Base-by-base conservation (phyloP, 805 yeast species). In the Torulaspora delbrueckii region DNA sequence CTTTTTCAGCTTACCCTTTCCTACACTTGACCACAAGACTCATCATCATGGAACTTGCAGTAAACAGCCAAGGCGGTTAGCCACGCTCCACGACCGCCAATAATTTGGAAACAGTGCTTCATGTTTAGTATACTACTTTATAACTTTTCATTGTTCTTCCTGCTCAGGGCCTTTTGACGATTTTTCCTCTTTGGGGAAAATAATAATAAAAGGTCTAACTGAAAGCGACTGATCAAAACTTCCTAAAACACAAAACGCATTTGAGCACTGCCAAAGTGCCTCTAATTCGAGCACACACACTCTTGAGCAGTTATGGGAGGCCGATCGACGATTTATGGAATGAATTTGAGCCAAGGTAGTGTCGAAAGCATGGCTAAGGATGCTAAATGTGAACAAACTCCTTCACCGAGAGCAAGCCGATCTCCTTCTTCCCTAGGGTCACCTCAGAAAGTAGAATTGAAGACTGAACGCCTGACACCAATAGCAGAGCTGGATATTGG, bases 11-110 rank as follows among this genome's bases (percentile, higher is more conserved):
- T 0, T 91, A 91, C 62, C 98, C 99, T 25, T 91, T 91, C 65
- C 71, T 93, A 59, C 96, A 93, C 65, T 71, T 91, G 58, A 91
- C 97, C 35, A 91, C 98, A 2, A 73, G 89, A 59, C 75, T 91
- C 53, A 91, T 91, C 53, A 91, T 91, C 51, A 89, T 91, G 96
- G 98, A 91, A 66, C 74, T 91, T 54, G 99, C 99, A 1, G 98
- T 93, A 13, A 93, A 91, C 62, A 81, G 91, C 59, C 96, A 88
- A 50, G 67, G 70, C 13, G 67, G 65, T 9, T 69, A 45, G 47
- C 24, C 9, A 37, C 8, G 18, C 24, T 26, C 25, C 14, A 27
- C 8, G 25, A 26, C 33, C 23, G 24, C 14, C 31, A 32, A 32
- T 23, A 16, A 32, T 30, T 26, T 19, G 10, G 4, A 16, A 30